These are phyloP conservation scores for Serendipita sp. DNA, from an alignment of 768 basidiomycete genomes.

Conservation along the genomic window DNA sequence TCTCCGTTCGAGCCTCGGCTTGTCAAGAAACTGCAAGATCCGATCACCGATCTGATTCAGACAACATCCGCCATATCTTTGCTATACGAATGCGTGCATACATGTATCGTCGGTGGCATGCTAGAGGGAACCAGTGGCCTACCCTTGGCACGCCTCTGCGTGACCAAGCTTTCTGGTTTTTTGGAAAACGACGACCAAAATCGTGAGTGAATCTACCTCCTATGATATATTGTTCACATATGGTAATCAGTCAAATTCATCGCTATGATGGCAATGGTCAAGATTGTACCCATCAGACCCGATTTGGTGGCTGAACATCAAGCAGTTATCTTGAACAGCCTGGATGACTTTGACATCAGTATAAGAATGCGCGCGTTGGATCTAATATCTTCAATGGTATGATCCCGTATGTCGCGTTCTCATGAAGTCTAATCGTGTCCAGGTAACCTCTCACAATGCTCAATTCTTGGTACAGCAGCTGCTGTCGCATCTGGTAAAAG, in stretches of 20 bases:
- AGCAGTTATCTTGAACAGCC: slow-evolving; percentile 73
- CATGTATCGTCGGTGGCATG: slow-evolving; percentile 96
- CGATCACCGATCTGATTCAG: slow-evolving; percentile 88
- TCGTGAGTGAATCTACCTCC: slow-evolving; percentile 33
- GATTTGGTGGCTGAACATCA: slow-evolving; percentile 84
- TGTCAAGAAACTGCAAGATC: slow-evolving; percentile 85
- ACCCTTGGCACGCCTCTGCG: slow-evolving; percentile 70
- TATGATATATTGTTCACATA: neutral
- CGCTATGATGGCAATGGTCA: slow-evolving; percentile 83
- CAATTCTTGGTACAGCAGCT: slow-evolving; percentile 85
- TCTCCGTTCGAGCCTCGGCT: slow-evolving; percentile 86
- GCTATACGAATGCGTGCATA: slow-evolving; percentile 95
- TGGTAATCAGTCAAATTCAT: slow-evolving; percentile 81
- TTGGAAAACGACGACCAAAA: slow-evolving; percentile 92
- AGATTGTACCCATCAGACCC: slow-evolving; percentile 87
- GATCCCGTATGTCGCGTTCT: slow-evolving; percentile 10
- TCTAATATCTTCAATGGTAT: slow-evolving; percentile 82
- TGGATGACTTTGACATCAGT: slow-evolving; percentile 87
- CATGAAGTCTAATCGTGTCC: slow-evolving; percentile 8
- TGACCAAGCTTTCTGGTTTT: slow-evolving; percentile 85
- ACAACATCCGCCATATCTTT: slow-evolving; percentile 92
- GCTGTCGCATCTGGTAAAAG: slow-evolving; percentile 65
- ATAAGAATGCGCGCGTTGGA: slow-evolving; percentile 95
- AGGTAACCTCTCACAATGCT: slow-evolving; percentile 74
- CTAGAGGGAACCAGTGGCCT: slow-evolving; percentile 63